phyloP scores from a whole-genome alignment of 2,329 filamentous ascomycete species.

The Penicillium sp. region DNA sequence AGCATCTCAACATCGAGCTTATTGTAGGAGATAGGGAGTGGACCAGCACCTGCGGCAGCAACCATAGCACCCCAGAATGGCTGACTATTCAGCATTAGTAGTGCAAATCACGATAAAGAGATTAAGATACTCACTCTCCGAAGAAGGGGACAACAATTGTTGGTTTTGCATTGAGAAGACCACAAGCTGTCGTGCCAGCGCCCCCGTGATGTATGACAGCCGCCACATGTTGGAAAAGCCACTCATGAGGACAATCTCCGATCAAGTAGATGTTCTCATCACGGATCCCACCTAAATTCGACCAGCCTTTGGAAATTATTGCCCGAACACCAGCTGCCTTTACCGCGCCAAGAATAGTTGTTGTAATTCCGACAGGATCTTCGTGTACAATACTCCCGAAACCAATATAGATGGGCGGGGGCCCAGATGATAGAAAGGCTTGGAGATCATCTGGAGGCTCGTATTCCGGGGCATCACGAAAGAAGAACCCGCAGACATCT shows the following conservation, averaged over 20 bases:
- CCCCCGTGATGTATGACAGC: slow-evolving; percentile 61
- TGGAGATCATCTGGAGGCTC: slow-evolving; percentile 41
- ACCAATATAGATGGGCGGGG: slow-evolving; percentile 56
- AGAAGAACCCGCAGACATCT: slow-evolving; percentile 50
- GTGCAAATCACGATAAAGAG: too few relatives aligned
- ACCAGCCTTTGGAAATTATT: slow-evolving; percentile 57
- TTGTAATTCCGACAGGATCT: too few relatives aligned
- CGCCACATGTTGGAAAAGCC: slow-evolving; percentile 57
- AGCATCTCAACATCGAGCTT: too few relatives aligned
- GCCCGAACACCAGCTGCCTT: slow-evolving; percentile 54
- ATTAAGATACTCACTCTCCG: slow-evolving; percentile 42
- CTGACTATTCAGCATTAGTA: too few relatives aligned
- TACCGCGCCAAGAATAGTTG: too few relatives aligned
- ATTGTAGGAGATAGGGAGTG: too few relatives aligned
- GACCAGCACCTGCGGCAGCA: neutral
- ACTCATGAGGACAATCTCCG: slow-evolving; percentile 58
- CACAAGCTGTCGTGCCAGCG: slow-evolving; percentile 59
- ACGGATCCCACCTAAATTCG: slow-evolving; percentile 46
- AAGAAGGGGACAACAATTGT: slow-evolving; percentile 60
- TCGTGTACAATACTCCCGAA: slow-evolving; percentile 56
- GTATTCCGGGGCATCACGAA: slow-evolving; percentile 37
- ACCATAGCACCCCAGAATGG: too few relatives aligned
- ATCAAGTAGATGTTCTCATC: slow-evolving; percentile 49
- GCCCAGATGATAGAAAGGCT: slow-evolving; percentile 47
- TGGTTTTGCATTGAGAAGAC: slow-evolving; percentile 52